Conservation (phyloP, 148 eudicot genomes). For the Talinum fruticosum region DNA sequence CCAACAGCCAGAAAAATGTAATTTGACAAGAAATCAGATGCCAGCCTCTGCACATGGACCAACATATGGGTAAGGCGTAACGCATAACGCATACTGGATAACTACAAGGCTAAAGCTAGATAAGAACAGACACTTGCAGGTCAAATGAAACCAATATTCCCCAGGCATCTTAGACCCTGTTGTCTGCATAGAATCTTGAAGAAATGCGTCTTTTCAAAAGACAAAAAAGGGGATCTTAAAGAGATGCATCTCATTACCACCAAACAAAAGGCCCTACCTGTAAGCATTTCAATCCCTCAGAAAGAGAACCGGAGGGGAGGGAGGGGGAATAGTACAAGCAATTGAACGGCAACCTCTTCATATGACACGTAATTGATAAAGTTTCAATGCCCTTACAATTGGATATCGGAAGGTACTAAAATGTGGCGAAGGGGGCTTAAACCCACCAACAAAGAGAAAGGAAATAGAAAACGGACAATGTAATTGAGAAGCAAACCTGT, state of each 20-base stretch:
- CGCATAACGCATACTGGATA: too few relatives aligned
- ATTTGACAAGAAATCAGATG: constrained; percentile 69
- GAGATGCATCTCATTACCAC: not conserved
- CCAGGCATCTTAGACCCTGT: not conserved
- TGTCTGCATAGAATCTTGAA: not conserved
- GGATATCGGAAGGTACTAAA: not conserved
- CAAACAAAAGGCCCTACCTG: not conserved
- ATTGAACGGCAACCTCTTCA: not conserved
- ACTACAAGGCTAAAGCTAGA: too few relatives aligned
- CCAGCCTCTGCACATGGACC: constrained; percentile 62
- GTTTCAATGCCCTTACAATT: not conserved
- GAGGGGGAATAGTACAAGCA: not conserved
- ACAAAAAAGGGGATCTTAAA: not conserved
- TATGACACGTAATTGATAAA: too few relatives aligned
- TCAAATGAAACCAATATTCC: not conserved
- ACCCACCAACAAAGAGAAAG: not conserved
- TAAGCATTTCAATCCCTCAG: not conserved
- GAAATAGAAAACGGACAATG: not conserved
- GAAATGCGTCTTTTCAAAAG: not conserved
- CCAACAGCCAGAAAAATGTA: constrained; percentile 83
- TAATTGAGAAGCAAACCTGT: constrained; percentile 49
- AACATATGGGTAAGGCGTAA: constrained; percentile 7
- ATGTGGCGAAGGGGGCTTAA: not conserved
- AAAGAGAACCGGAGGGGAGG: not conserved
- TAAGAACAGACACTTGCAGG: not conserved